Base-by-base conservation (phyloP, 2,329 filamentous ascomycete species). In the Domatiomyces globalis region DNA sequence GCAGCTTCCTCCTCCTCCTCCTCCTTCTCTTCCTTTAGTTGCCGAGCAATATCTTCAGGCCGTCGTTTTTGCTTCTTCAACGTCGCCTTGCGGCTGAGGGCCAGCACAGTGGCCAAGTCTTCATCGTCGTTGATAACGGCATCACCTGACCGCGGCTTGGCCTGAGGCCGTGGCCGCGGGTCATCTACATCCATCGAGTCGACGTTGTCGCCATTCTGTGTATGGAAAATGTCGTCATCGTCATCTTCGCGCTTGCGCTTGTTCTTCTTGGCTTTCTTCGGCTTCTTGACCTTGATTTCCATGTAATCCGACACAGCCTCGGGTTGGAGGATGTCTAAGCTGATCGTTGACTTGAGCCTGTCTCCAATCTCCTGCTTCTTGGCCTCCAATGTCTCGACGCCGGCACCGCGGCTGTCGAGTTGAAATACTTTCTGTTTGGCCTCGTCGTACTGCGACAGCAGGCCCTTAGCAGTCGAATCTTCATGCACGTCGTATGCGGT, bases 371-470 rank as follows among this genome's bases (percentile, higher is more conserved):
- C 72, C 51, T 63, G 71, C 59, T 60, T 76, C 70, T 64, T 78
- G 66, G 63, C 75, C 55, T 81, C 78, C 17, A 77, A 71, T 46
- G 83, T 73, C 59, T 85, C 82, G 12, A 78, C 76, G 20, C 75
- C 82, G 33, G 79, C 82, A 2, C 88, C 89, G 55, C 81, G 77
- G 2, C 81, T 82, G 65, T 94, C 87, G 15, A 98, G 73, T 0
- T 86, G 95, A 61, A 98, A 98, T 20, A 78, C 78, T 65, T 94
- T 95, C 51, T 77, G 73, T 70, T 94, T 92, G 69, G 94, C 95
- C 57, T 96, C 92, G 61, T 96, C 92, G 63, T 98, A 98, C 60
- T 98, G 90, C 12, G 85, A 80, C 43, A 98, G 71, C 20, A 98
- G 81, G 10, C 78, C 83, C 20, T 77, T 77, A 15, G 33, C 5